Evolutionary conservation across 2,329 filamentous ascomycete species (phyloP), one percentile per base, ranked within the genome.

Genomic region (Colletotrichum sp.): DNA sequence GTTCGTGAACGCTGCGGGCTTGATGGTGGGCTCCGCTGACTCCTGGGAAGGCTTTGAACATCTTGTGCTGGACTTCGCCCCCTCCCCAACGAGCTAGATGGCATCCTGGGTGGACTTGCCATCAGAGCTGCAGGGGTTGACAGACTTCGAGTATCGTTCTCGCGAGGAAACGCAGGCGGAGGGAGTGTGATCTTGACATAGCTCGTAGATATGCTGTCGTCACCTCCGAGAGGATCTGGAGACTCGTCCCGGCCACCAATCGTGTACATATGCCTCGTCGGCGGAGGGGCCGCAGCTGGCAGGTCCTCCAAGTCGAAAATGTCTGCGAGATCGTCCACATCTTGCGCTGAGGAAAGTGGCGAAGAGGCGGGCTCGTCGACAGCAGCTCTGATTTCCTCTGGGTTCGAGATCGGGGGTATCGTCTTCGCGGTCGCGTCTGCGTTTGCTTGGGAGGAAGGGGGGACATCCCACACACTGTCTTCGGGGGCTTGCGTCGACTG

Each of bases 131-230:
- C 24, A 3, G 63, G 69, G 27, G 57, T 69, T 3, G 36, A 9
- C 27, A 73, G 36, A 15, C 65, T 69, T 15, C 18, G 27, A 6
- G n/a, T 27, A n/a, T 70, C 58, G 21, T 73, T 75, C 24, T 69
- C 75, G 33, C 54, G n/a, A 6, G 63, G 76, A 16, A 79, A 78
- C 51, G 79, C 82, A 18, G 76, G 79, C 15, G 77, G 78, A 6
- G 81, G 78, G 6, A 82, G 82, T 18, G 80, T 82, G 43, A 82
- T 76, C 47, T 80, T 80, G n/a, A 84, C 80, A 78, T 85, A 83
- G 74, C 81, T 83, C 51, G 73, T 81, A 4, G 83, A 84, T 75
- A 84, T 81, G 29, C 83, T 83, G 43, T 86, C 84, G 13, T 78
- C 76, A 21, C 70, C 71, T 38, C 72, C 76, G 8, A 76, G 54